These are phyloP conservation scores for Starmerella stigmatis DNA, from an alignment of 805 yeast genomes.

Conservation along the genomic window DNA sequence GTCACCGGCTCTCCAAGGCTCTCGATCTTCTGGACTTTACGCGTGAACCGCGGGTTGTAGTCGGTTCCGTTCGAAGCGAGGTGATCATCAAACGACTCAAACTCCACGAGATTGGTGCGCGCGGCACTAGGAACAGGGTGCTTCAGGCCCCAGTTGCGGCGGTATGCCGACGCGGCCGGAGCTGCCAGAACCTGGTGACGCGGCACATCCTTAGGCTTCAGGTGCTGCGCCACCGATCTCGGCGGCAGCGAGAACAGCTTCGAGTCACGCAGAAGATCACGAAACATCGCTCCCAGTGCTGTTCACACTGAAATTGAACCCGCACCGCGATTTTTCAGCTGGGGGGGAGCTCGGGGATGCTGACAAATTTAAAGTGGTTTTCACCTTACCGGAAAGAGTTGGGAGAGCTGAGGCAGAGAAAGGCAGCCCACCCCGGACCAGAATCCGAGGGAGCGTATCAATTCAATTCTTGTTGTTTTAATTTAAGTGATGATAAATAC, in stretches of 20 bases:
- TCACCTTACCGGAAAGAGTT: too few species aligned
- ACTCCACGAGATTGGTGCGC: slow-evolving; percentile 23
- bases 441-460: too few species aligned
- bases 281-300: slow-evolving; percentile 4
- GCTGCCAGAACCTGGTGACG: slow-evolving; percentile 28
- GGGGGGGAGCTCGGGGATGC: too few species aligned
- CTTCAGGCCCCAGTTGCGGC: slow-evolving; percentile 33
- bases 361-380: too few species aligned
- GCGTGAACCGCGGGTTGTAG: slow-evolving; percentile 24
- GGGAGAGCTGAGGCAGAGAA: too few species aligned
- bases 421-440: too few species aligned
- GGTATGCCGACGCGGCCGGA: slow-evolving; percentile 28
- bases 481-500: not conserved
- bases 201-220: slow-evolving; percentile 24
- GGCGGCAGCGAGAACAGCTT: slow-evolving; percentile 26
- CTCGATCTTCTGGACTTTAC: slow-evolving; percentile 27
- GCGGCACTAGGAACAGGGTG: slow-evolving; percentile 24
- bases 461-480: not conserved
- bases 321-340: not conserved
- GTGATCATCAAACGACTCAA: slow-evolving; percentile 26
- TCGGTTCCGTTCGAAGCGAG: slow-evolving; percentile 28
- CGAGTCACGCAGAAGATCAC: slow-evolving; percentile 23
- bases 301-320: too few species aligned
- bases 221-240: slow-evolving; percentile 11
- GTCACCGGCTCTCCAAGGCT: slow-evolving; percentile 26